Evolutionary conservation across 768 basidiomycete genomes (phyloP).

Genomic region (Saitozyma sp.): DNA sequence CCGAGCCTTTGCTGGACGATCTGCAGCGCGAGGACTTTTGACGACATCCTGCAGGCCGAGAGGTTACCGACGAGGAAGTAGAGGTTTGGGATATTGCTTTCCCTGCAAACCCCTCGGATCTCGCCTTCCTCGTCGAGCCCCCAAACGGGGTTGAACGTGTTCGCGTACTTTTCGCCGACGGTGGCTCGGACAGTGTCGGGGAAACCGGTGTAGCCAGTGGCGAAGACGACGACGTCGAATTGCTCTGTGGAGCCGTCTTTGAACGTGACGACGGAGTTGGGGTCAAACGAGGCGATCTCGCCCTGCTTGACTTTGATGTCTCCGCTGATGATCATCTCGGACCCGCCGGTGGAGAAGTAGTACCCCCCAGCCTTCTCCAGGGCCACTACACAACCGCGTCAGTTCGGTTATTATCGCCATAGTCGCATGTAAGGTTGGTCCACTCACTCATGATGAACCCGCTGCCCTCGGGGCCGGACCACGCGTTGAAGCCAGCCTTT

Average conservation of each 20-base stretch:
- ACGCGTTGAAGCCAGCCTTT: constrained; percentile 26
- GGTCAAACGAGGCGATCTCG: constrained; percentile 56
- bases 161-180: constrained; percentile 45
- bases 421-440: constrained; percentile 14
- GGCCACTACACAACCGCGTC: constrained; percentile 18
- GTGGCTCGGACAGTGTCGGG: constrained; percentile 45
- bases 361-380: constrained; percentile 46
- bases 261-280: constrained; percentile 26
- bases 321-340: constrained; percentile 65
- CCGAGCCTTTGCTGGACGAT: constrained; percentile 36
- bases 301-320: constrained; percentile 72
- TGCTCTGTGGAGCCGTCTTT: constrained; percentile 52
- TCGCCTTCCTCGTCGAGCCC: constrained; percentile 51
- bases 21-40: constrained; percentile 36
- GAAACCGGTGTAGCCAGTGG: constrained; percentile 58
- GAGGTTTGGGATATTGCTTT: constrained; percentile 34
- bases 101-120: constrained; percentile 39
- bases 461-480: constrained; percentile 28
- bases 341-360: constrained; percentile 56
- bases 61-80: constrained; percentile 43
- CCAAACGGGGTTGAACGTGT: constrained; percentile 47
- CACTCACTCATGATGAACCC: constrained; percentile 56
- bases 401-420: neutral
- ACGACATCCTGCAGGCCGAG: constrained; percentile 32
- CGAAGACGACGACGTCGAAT: constrained; percentile 64